A percentile compares a stretch with the other conserved stretches of the same genome.
These are phyloP conservation scores for Verticillium alfalfae DNA, from an alignment of 2,329 filamentous ascomycete genomes.

Conservation along the genomic window DNA sequence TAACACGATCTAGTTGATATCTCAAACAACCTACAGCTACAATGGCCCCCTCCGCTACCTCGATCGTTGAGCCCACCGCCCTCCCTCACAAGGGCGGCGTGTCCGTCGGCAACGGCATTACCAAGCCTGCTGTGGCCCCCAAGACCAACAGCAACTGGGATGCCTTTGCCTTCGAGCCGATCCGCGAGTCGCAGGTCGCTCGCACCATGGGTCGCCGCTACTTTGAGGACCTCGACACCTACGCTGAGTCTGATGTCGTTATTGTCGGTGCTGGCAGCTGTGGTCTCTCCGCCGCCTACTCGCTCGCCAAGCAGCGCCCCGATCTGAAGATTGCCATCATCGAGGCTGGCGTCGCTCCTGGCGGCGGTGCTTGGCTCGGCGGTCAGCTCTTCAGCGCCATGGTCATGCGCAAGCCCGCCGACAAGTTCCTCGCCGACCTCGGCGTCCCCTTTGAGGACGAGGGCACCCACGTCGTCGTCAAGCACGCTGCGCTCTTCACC, in stretches of 20 bases:
- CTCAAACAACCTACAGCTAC: slow-evolving; percentile 27
- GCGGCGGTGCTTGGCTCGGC: slow-evolving; percentile 87
- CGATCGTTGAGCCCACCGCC: slow-evolving; percentile 41
- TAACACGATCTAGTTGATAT: background rate
- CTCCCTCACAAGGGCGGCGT: slow-evolving; percentile 47
- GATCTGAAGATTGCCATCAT: slow-evolving; percentile 90
- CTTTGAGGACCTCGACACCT: slow-evolving; percentile 82
- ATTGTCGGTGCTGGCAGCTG: slow-evolving; percentile 89
- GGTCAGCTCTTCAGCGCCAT: slow-evolving; percentile 93
- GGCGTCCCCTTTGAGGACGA: slow-evolving; percentile 86
- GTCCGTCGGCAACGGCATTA: slow-evolving; percentile 58
- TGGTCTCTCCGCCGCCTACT: slow-evolving; percentile 79
- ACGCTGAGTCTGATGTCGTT: slow-evolving; percentile 90
- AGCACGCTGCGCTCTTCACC: slow-evolving; percentile 90
- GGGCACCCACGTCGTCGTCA: slow-evolving; percentile 71
- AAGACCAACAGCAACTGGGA: slow-evolving; percentile 63
- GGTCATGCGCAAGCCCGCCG: slow-evolving; percentile 90
- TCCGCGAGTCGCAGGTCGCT: slow-evolving; percentile 87
- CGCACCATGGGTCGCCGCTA: slow-evolving; percentile 92
- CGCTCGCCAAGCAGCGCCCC: slow-evolving; percentile 74
- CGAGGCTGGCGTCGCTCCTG: slow-evolving; percentile 81
- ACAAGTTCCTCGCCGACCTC: slow-evolving; percentile 75
- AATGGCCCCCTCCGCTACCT: slow-evolving; percentile 67
- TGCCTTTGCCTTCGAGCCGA: slow-evolving; percentile 74
- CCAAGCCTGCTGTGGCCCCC: background rate